Evolutionary conservation across 176 grass and related monocot genomes (phyloP).

Genomic region (Zea luxurians): DNA sequence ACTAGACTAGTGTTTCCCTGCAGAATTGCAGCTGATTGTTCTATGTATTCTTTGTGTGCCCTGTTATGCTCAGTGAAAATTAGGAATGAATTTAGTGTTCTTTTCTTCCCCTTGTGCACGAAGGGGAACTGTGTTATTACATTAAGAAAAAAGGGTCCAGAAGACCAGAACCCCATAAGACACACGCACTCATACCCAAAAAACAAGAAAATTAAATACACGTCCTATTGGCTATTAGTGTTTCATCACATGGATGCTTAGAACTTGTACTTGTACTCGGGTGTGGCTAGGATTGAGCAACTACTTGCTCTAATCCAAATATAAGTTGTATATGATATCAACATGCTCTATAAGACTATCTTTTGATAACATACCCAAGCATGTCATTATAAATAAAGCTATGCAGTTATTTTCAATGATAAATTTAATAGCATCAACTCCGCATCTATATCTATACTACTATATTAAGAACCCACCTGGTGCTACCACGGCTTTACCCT

Average conservation of each 20-base stretch:
- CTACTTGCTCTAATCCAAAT: background rate
- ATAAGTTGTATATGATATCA: background rate
- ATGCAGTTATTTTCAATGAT: background rate
- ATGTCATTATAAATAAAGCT: background rate
- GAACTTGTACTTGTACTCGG: background rate
- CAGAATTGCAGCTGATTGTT: constrained; percentile 1
- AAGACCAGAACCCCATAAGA: background rate
- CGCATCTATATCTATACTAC: too few species aligned
- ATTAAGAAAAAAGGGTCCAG: background rate
- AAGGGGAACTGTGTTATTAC: background rate
- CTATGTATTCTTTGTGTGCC: background rate
- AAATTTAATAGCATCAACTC: background rate
- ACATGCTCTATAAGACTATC: background rate
- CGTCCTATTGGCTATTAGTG: background rate
- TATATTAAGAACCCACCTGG: too few species aligned
- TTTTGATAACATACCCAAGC: background rate
- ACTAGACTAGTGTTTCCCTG: background rate
- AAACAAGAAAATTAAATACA: background rate
- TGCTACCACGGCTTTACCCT: too few species aligned
- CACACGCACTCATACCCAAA: background rate
- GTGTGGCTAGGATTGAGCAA: background rate
- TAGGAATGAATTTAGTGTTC: background rate
- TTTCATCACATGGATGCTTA: background rate
- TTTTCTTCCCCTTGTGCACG: too few species aligned
- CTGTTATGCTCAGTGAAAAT: background rate